A percentile compares a stretch with the other conserved stretches of the same genome.
phyloP scores from a whole-genome alignment of 306 rosid genomes.

The Prunus davidiana region DNA sequence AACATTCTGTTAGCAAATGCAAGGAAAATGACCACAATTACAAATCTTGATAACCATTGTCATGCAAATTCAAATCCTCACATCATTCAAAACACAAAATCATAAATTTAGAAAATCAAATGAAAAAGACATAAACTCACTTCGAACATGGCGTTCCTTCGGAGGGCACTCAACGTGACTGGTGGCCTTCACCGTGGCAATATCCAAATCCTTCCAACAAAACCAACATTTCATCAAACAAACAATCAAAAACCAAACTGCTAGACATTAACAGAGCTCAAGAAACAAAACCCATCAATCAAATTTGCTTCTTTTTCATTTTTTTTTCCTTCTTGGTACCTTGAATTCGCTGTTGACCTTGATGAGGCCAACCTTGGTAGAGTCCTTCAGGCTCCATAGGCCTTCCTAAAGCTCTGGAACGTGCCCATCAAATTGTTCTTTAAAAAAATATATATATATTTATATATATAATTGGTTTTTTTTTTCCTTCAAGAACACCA shows the following conservation, averaged over 20 bases:
- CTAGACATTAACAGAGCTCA: background rate
- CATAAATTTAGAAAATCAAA: background rate
- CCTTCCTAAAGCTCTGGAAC: slow-evolving; percentile 69
- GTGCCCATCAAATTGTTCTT: slow-evolving; percentile 57
- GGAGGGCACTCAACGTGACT: slow-evolving; percentile 91
- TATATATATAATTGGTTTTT: background rate
- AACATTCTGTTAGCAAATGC: background rate
- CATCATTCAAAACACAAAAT: background rate
- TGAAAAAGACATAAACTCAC: slow-evolving; percentile 41
- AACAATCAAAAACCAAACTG: background rate
- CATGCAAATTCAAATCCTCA: background rate
- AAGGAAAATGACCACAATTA: background rate
- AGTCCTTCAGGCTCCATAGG: slow-evolving; percentile 95
- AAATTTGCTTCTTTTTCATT: background rate
- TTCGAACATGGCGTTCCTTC: slow-evolving; percentile 88
- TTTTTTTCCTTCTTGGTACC: slow-evolving; percentile 28
- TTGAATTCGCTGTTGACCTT: slow-evolving; percentile 92
- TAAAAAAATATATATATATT: background rate
- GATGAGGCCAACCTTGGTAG: slow-evolving; percentile 97
- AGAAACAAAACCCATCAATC: background rate
- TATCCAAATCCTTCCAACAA: slow-evolving; percentile 70
- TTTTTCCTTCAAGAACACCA: background rate
- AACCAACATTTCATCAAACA: background rate
- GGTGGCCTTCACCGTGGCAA: slow-evolving; percentile 91
- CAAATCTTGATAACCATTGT: background rate